Evolutionary conservation across 139 green algal genomes (phyloP).

Genomic region (Mychonastes homosphaera): DNA sequence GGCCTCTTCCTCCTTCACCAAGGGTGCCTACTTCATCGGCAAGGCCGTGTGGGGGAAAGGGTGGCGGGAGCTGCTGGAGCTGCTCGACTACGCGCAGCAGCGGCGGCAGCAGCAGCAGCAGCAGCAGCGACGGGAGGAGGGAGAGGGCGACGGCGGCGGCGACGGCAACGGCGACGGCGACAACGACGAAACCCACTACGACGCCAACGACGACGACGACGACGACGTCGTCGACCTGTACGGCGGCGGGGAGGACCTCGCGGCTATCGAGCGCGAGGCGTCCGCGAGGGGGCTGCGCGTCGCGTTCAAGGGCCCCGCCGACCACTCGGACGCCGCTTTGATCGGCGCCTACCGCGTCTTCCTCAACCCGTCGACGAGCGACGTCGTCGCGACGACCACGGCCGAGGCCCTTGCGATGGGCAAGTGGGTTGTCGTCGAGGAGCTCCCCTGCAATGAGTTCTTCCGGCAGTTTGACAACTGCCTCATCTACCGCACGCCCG

Average conservation of each 20-base stretch:
- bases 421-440: slow-evolving; percentile 68
- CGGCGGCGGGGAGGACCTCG: slow-evolving; percentile 70
- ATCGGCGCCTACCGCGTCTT: slow-evolving; percentile 53
- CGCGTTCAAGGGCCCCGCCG: slow-evolving; percentile 64
- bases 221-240: slow-evolving; percentile 72
- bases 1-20: slow-evolving; percentile 16
- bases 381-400: slow-evolving; percentile 92
- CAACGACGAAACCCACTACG: background rate
- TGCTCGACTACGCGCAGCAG: slow-evolving; percentile 27
- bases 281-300: slow-evolving; percentile 41
- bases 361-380: slow-evolving; percentile 78
- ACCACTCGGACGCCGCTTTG: slow-evolving; percentile 67
- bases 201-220: background rate
- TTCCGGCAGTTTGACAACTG: slow-evolving; percentile 52
- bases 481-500: slow-evolving; percentile 53
- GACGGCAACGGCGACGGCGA: background rate
- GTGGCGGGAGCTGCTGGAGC: slow-evolving; percentile 80
- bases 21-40: slow-evolving; percentile 89
- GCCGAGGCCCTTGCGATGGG: slow-evolving; percentile 94
- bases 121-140: background rate
- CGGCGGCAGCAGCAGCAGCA: slow-evolving; percentile 14
- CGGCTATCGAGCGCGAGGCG: slow-evolving; percentile 33
- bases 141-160: background rate
- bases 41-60: slow-evolving; percentile 88
- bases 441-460: slow-evolving; percentile 23